Base-by-base conservation (phyloP, 352 stramenopile species). In the Globisporangium paroecandrum region DNA sequence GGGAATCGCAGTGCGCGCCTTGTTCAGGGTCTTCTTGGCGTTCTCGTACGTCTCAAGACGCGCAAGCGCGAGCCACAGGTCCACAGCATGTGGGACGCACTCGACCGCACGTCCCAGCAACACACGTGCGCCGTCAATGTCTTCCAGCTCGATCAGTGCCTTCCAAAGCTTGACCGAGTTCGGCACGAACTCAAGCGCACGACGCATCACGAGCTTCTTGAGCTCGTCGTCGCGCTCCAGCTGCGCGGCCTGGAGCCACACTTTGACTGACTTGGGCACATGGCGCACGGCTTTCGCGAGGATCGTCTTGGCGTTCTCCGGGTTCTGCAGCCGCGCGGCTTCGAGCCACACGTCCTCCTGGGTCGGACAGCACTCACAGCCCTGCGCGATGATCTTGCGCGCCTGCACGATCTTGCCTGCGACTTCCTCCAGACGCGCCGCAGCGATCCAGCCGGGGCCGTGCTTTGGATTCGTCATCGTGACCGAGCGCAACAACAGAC, bases 271-370 rank as follows among this genome's bases (percentile, higher is more conserved):
- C 56, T 82, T 93, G 0, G 97, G 95, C 22, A 99, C 84, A 41
- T 97, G 83, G 34, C 89, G 82, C 10, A 99, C 95, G 10, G 95
- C 98, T 55, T 97, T 98, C 1, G 36, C 29, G 36, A 47, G 41
- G 72, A 99, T 98, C 3, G 87, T 97, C 76, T 99, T 99, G 49
- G 95, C 97, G 63, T 99, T 98, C 59, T 98, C 92, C 6, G 87
- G 81, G 36, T 93, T 98, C 77, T 99, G 94, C 49, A 99, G 77
- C 25, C 97, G 79, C 27, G 97, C 93, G 0, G 98, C 97, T 79
- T 99, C 98, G 15, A 99, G 81, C 98, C 98, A 99, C 18, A 99
- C 97, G 77, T 99, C 97, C 73, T 99, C 97, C 62, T 91, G 95
- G 0, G 93, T 96, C 1, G 97, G 91, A 78, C 98, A 99, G 20